Base-by-base conservation (phyloP, 768 basidiomycete species). In the Rhizopogon vulgaris region DNA sequence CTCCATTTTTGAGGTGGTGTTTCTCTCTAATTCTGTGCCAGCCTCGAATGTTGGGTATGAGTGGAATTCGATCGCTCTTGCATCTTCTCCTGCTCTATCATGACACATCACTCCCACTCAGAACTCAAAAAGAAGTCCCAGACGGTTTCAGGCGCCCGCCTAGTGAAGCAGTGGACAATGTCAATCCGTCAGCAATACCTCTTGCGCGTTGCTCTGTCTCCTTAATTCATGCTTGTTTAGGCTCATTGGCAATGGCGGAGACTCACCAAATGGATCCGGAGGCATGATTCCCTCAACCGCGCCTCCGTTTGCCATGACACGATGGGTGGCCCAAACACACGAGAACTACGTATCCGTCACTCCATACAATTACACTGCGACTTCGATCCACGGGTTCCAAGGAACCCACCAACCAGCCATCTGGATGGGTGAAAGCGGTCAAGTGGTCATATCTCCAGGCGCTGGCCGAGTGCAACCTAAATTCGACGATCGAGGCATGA, bases 331-430 rank as follows among this genome's bases (percentile, higher is more conserved):
- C 0, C 86, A 88, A 65, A 90, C 85, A 8, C 78, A 85, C 52
- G 71, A 80, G 51, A 89, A 88, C 67, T 88, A 85, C 54, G 84
- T 87, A 42, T 88, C 85, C 4, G 75, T 82, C 9, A 81, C 81
- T 2, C 84, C 86, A 4, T 87, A 84, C 60, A 87, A 87, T 63
- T 75, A 78, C 63, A 84, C 85, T 0, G 77, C 76, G 53, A 69
- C 64, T 0, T 61, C 59, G 11, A 78, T 90, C 3, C 83, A 87
- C 58, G 89, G 90, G 1, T 90, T 91, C 59, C 79, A 85, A 42
- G 88, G 79, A 4, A 90, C 89, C 3, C 82, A 88, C 49, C 90
- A 90, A 57, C 88, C 89, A 10, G 90, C 90, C 0, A 90, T 92
- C 36, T 91, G 88, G 89, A 91, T 92, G 88, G 89, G 85, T 2